Percentiles rank a stretch among this genome's conserved stretches.
Conservation (phyloP, 495 filamentous ascomycete species). For the Penicillium crystallinum region DNA sequence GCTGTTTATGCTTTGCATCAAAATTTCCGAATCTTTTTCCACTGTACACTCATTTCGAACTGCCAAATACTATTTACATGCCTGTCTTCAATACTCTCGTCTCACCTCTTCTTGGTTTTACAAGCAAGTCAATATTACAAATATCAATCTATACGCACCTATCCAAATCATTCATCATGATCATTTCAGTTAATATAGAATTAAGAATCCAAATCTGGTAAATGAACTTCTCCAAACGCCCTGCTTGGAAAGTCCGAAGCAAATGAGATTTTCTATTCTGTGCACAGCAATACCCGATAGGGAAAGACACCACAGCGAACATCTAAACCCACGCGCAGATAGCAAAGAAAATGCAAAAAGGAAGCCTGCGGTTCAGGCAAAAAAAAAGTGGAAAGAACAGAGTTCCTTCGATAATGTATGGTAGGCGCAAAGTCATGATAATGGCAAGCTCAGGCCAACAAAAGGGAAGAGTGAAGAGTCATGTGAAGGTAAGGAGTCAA, state of each 20-base stretch:
- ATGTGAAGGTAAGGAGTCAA: neutral
- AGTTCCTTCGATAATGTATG: neutral
- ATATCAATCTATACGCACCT: neutral
- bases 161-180: neutral
- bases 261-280: neutral
- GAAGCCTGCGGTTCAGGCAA: neutral
- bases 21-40: neutral
- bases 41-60: neutral
- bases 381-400: neutral
- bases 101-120: neutral
- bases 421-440: slow-evolving; percentile 25
- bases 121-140: neutral
- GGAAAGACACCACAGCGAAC: neutral
- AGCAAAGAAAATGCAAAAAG: neutral
- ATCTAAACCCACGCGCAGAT: neutral
- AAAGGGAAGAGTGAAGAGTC: slow-evolving; percentile 13
- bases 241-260: neutral
- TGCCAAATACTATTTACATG: neutral
- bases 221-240: slow-evolving; percentile 10
- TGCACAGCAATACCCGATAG: neutral
- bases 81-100: neutral
- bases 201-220: neutral
- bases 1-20: neutral
- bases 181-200: neutral
- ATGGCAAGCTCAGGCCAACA: slow-evolving; percentile 1